Conservation (phyloP, 1,139 yeast species). For the Yamadazyma jaroonii region DNA sequence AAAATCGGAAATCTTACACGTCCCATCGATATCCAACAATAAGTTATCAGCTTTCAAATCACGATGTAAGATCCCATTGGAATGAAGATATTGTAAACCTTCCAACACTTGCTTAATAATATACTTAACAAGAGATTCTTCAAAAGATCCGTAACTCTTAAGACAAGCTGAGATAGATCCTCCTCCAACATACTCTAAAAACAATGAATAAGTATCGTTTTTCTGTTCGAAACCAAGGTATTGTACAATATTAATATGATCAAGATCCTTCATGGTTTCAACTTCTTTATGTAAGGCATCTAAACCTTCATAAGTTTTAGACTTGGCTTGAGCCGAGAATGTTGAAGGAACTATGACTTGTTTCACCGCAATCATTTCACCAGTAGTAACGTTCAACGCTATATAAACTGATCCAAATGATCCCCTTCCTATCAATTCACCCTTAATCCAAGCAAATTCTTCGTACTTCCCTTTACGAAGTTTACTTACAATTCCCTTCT, state of each 20-base stretch:
- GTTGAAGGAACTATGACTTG: constrained; percentile 63
- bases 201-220: constrained; percentile 73
- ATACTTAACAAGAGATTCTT: constrained; percentile 69
- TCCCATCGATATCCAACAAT: constrained; percentile 85
- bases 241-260: constrained; percentile 92
- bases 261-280: constrained; percentile 89
- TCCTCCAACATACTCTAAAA: constrained; percentile 95
- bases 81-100: constrained; percentile 84
- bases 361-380: constrained; percentile 98
- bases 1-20: constrained; percentile 94
- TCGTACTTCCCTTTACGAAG: constrained; percentile 65
- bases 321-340: constrained; percentile 7
- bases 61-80: constrained; percentile 85
- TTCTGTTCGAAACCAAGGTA: constrained; percentile 89
- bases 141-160: constrained; percentile 81
- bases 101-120: constrained; percentile 76
- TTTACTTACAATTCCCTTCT: constrained; percentile 55
- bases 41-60: constrained; percentile 96
- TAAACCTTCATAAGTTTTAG: constrained; percentile 50
- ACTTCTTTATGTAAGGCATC: constrained; percentile 90
- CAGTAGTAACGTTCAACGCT: constrained; percentile 92
- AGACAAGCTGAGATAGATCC: constrained; percentile 92
- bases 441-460: constrained; percentile 97
- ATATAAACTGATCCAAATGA: constrained; percentile 95
- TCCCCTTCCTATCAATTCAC: constrained; percentile 95